A percentile compares a stretch with the other conserved stretches of the same genome.
Conservation (phyloP, 495 filamentous ascomycete genomes). For the Alectoria sarmentosa region DNA sequence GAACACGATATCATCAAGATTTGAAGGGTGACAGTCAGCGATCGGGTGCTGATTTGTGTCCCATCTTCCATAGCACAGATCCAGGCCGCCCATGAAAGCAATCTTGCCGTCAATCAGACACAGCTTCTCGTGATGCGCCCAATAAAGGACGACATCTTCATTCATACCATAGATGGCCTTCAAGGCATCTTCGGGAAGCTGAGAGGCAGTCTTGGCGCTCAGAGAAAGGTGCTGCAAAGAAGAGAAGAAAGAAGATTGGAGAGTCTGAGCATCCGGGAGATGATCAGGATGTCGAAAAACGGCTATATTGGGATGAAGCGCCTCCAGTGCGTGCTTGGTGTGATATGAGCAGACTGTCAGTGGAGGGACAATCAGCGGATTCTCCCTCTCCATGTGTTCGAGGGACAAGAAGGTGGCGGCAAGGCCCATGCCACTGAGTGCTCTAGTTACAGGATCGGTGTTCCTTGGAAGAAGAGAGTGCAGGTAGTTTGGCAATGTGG, state of each 20-base stretch:
- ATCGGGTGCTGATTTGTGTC: slow-evolving; percentile 68
- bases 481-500: slow-evolving; percentile 36
- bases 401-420: slow-evolving; percentile 38
- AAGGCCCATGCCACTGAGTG: slow-evolving; percentile 32
- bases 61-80: slow-evolving; percentile 59
- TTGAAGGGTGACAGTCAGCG: slow-evolving; percentile 74
- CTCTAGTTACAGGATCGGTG: slow-evolving; percentile 33
- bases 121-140: slow-evolving; percentile 95
- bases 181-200: slow-evolving; percentile 58
- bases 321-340: slow-evolving; percentile 76
- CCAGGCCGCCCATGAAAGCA: slow-evolving; percentile 80
- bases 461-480: slow-evolving; percentile 35
- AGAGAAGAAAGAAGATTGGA: slow-evolving; percentile 42
- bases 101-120: slow-evolving; percentile 71
- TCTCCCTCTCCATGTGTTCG: slow-evolving; percentile 36
- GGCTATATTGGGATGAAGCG: slow-evolving; percentile 75
- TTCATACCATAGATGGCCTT: slow-evolving; percentile 73
- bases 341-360: slow-evolving; percentile 70
- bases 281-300: slow-evolving; percentile 95
- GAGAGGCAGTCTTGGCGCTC: slow-evolving; percentile 44
- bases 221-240: slow-evolving; percentile 48
- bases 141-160: slow-evolving; percentile 80
- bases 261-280: slow-evolving; percentile 58
- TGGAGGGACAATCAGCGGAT: slow-evolving; percentile 38
- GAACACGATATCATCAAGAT: slow-evolving; percentile 69